Base-by-base conservation (phyloP, 768 basidiomycete genomes). In the Strobilomyces dryophilus region DNA sequence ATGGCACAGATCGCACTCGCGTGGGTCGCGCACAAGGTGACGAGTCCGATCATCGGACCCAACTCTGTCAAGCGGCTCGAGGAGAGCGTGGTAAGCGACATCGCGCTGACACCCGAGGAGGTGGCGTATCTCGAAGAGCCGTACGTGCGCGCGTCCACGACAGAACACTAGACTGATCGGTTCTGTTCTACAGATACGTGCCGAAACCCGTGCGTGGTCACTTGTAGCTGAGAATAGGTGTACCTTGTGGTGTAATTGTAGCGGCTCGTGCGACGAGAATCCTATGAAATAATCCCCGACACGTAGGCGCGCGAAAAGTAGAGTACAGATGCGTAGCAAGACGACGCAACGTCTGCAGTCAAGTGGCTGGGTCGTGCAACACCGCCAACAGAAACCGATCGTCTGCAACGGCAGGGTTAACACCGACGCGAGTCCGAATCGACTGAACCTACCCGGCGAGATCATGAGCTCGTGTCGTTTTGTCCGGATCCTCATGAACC, bases 381-480 rank as follows among this genome's bases (percentile, higher is more conserved):
- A 29, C 29, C 8, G 5, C 29, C 29, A 29, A 29, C 29, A 29
- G 29, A 29, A 29, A 29, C 29, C 29, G 8, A 29, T 29, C 29
- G 8, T 29, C 29, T 9, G 29, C 29, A 29, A 29, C 29, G 29
- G 29, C 29, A 4, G 29, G 29, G 29, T 29, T 6, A 29, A 6
- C 29, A 29, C 8, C 29, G 29, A 29, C 29, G 29, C 5, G 29
- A 29, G 29, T 29, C 29, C 29, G 8, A 29, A 29, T 29, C 5
- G 9, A 29, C 29, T 21, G 41, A 46, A 72, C 85, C 27, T 49
- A 92, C 94, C 89, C 52, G 94, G 94, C 3, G 94, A 91, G 55
- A 97, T 93, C 87, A 97, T 89, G 52, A 97, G 75, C 65, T 95
- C 94, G 67, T 97, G 94, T 47, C 88, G 79, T 66, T 83, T 90